Base-by-base conservation (phyloP, 176 grass and related monocot species). In the Eremochloa ophiuroides region DNA sequence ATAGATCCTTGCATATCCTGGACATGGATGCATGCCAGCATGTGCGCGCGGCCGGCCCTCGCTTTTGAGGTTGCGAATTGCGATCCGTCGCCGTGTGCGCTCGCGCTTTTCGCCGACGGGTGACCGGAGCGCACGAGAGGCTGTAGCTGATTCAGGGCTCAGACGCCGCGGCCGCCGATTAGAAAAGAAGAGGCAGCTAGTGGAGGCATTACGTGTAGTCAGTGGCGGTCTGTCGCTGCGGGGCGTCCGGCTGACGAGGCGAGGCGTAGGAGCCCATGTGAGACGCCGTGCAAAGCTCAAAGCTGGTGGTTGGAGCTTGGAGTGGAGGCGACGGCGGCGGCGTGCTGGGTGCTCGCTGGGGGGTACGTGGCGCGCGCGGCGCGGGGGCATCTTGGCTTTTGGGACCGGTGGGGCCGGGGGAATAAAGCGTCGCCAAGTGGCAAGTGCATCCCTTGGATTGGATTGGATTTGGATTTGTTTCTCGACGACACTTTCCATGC, bases 201-300 rank as follows among this genome's bases (percentile, higher is more conserved):
- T 83, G 79, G 78, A 68, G 47, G 62, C 63, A 18, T 61, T 74
- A 46, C 83, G 85, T 86, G 88, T 76, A 34, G 71, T 34, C 63
- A 47, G 69, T 67, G 68, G 81, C 71, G 85, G 31, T 28, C 38
- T 66, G 66, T 79, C 73, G 69, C 48, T n/a, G 79, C 31, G 43
- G 79, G 39, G 73, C 38, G 56, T 43, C 30, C 35, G n/a, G 86
- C 50, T 76, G 79, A 89, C 86, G 51, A 72, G 59, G 69, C 48
- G 37, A 71, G 50, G 81, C 66, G 73, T 65, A 74, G 62, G 88
- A 30, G 83, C 55, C 85, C 92, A 91, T 89, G 92, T 94, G 91
- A 77, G 73, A 73, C 84, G 88, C 74, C 75, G 79, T 88, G 85
- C 83, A 88, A 94, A 91, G 85, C 41, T n/a, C n/a, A n/a, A 41